phyloP scores from a whole-genome alignment of 2,329 filamentous ascomycete genomes.

The Clonostachys solani region DNA sequence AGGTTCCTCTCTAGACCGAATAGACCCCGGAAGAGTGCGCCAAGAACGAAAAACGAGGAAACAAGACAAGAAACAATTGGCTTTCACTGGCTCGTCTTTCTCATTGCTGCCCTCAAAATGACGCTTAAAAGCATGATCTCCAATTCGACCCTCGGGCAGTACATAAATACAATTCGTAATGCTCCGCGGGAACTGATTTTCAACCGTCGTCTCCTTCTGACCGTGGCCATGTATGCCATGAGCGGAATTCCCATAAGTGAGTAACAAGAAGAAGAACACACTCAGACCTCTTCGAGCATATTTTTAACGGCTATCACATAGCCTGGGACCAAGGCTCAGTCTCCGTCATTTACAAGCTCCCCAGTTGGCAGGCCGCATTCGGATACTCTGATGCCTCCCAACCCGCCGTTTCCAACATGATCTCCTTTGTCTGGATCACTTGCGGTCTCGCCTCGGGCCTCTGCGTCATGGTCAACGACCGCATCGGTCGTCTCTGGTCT shows the following conservation, averaged over 20 bases:
- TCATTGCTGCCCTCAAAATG: too few relatives aligned
- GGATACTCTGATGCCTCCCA: conserved; percentile 10
- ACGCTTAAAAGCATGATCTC: too few relatives aligned
- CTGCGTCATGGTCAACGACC: conserved; percentile 29
- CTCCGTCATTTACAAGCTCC: conserved; percentile 21
- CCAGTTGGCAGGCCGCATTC: conserved; percentile 27
- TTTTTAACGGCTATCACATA: neutral
- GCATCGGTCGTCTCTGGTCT: conserved; percentile 31
- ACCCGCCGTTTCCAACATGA: conserved; percentile 20
- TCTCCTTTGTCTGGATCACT: conserved; percentile 26
- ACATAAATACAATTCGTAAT: conserved; percentile 6
- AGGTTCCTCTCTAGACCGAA: too few relatives aligned
- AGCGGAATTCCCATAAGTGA: conserved; percentile 9
- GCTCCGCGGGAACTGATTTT: conserved; percentile 10
- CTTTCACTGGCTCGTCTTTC: too few relatives aligned
- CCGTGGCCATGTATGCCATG: conserved; percentile 11
- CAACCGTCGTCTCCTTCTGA: conserved; percentile 7
- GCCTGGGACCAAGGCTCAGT: conserved; percentile 13
- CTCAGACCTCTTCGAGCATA: too few relatives aligned
- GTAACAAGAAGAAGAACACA: neutral
- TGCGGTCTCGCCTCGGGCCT: conserved; percentile 13
- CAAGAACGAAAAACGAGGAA: too few relatives aligned
- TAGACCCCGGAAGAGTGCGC: too few relatives aligned
- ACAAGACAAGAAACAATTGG: too few relatives aligned
- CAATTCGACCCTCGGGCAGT: conserved; percentile 4